Evolutionary conservation across 352 stramenopile species (phyloP), one percentile per base, ranked within the genome.

Genomic region (Thalassiosira pacifica): DNA sequence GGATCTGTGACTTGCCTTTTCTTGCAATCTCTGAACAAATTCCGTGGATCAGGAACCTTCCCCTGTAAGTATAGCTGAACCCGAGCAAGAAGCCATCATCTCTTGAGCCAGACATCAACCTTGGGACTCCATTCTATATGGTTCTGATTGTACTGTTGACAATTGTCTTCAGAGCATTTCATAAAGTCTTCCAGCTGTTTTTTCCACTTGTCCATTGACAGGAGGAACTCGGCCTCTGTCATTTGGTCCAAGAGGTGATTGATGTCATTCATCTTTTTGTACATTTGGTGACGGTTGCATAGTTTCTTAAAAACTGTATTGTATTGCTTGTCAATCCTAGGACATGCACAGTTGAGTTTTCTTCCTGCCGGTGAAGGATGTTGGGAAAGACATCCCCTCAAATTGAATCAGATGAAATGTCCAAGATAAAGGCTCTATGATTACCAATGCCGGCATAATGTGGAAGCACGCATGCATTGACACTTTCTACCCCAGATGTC

Each of bases 281-380:
- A 69, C 29, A 69, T 69, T 3, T 29, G 6, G 32, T 69, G 29
- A 2, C 19, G 29, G 18, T 52, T 24, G 31, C 16, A 27, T 31
- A 69, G 32, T 53, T 69, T 1, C 27, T 69, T 53, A 5, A 69
- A 16, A 9, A 69, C 32, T 22, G 1, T 19, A 53, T 53, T 31
- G 61, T 69, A 69, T 13, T 27, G 11, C 8, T 29, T 4, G 2
- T 3, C 2, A 5, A 69, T 69, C 19, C 61, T 27, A 16, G 42
- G 18, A 6, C 0, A 53, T 10, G 52, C 61, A 69, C 68, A 76
- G n/a, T 66, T 71, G 82, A 42, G 34, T 10, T 42, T 42, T 10
- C 34, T 42, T 42, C 34, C 10, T 42, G 34, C 34, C 10, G n/a
- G n/a, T 42, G 34, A 42, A 42, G 4, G 10, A 42, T 42, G 10